These are phyloP conservation scores for Xylogone sp. DNA, from an alignment of 2,329 filamentous ascomycete species.

Conservation along the genomic window DNA sequence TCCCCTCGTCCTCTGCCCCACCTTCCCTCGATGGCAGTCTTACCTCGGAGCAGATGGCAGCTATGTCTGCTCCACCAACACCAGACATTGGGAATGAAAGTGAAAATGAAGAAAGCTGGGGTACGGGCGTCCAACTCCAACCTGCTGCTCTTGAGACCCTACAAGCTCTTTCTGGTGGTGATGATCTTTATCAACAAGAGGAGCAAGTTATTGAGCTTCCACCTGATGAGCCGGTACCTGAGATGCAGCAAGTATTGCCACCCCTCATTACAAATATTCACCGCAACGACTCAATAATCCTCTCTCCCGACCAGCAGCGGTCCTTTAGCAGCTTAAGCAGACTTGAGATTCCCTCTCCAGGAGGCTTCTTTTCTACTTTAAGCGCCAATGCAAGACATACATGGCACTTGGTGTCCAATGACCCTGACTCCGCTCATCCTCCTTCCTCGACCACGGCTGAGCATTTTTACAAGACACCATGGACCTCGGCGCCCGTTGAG, in stretches of 20 bases:
- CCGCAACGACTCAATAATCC: slow-evolving; percentile 32
- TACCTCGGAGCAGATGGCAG: slow-evolving; percentile 81
- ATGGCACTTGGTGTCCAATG: slow-evolving; percentile 64
- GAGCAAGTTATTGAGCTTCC: slow-evolving; percentile 51
- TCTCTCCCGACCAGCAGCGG: slow-evolving; percentile 48
- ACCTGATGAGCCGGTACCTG: slow-evolving; percentile 36
- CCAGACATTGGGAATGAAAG: slow-evolving; percentile 63
- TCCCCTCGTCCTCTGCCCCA: slow-evolving; percentile 74
- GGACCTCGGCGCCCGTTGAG: slow-evolving; percentile 59
- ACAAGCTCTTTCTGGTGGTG: slow-evolving; percentile 62
- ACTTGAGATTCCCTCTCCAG: slow-evolving; percentile 86
- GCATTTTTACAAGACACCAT: slow-evolving; percentile 84
- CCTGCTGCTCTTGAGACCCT: slow-evolving; percentile 77
- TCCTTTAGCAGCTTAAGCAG: slow-evolving; percentile 71
- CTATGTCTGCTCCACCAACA: slow-evolving; percentile 79
- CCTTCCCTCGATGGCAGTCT: slow-evolving; percentile 83
- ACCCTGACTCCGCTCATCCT: slow-evolving; percentile 50
- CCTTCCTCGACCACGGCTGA: slow-evolving; percentile 91
- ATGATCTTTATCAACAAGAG: slow-evolving; percentile 58
- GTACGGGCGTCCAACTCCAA: slow-evolving; percentile 66
- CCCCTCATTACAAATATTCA: slow-evolving; percentile 42
- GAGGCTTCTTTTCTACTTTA: slow-evolving; percentile 86
- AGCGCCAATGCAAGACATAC: slow-evolving; percentile 73
- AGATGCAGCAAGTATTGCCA: slow-evolving; percentile 50
- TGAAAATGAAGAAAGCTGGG: slow-evolving; percentile 60